Base-by-base conservation (phyloP, 371 early-diverging fungal species). In the Circinella umbellata region DNA sequence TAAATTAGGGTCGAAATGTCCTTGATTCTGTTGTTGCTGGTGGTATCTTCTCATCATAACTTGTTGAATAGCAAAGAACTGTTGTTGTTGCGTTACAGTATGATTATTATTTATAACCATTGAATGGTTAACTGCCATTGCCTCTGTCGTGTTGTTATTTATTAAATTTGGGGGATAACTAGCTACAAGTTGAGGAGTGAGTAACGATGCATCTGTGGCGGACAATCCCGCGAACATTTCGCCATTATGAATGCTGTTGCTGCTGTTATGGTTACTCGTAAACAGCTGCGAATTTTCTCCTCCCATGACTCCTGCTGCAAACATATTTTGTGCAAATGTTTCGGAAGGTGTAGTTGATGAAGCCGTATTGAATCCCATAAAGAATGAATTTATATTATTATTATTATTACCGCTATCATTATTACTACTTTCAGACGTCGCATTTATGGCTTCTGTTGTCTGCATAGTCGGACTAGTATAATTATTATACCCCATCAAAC, bases 321-420 rank as follows among this genome's bases (percentile, higher is more conserved):
- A 27, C 5, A 57, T 57, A 27, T n/a, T 34, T 57, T 57, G 57
- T 39, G 46, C 18, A 42, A 53, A 53, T n/a, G 3, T 77, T 69
- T 59, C 74, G 77, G 64, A 76, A 71, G 42, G 3, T 42, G 11
- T 11, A 42, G 42, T 11, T 6, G 42, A 11, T 42, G 42, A 42
- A 42, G 27, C 59, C 66, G 15, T 20, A 17, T 18, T 53, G 10
- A 54, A 48, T 51, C n/a, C 51, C 66, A 53, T 34, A 15, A 55
- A 13, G 7, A 57, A n/a, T 7, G 57, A 34, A 13, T 57, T 27
- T 27, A 57, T 57, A 3, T 15, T 51, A 3, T 51, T 8, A n/a
- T 20, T 8, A 57, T 18, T 5, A 10, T 34, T 7, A 34, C 27
- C 27, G 4, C 1, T 34, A 51, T 15, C 51, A 6, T 15, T 57